Evolutionary conservation across 2,329 filamentous ascomycete species (phyloP), one percentile per base, ranked within the genome.

Genomic region (Ophiostoma angusticollis): DNA sequence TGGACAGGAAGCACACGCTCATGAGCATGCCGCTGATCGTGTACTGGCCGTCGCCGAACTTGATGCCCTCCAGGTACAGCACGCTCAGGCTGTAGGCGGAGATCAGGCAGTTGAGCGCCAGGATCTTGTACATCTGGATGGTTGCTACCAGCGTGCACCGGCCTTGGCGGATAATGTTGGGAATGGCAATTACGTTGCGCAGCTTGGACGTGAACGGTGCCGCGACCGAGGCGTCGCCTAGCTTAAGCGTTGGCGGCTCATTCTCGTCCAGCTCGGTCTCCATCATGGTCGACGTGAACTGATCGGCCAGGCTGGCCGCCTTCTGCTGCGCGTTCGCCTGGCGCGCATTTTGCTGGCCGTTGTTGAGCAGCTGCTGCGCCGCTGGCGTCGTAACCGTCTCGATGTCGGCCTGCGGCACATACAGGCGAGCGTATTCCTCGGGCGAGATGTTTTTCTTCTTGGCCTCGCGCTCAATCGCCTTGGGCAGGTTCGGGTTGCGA

Each of bases 51-150:
- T 98, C 91, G 41, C 91, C 87, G 56, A 98, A 98, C 66, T 98
- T 98, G 70, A 98, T 98, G 47, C 91, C 91, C 53, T 96, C 89
- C 1, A 98, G 74, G 55, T 98, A 98, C 42, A 98, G 70, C 14
- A 98, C 91, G 58, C 84, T 93, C 56, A 98, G 64, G 60, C 85
- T 94, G 74, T 98, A 98, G 27, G 91, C 91, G 51, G 84, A 94
- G 57, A 98, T 98, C 51, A 98, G 69, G 58, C 91, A 98, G 68
- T 98, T 98, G 43, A 98, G 68, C 7, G 91, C 91, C 37, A 98
- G 74, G 52, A 98, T 98, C 72, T 95, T 98, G 77, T 98, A 98
- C 89, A 98, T 98, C 67, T 98, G 91, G 48, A 98, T 96, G 0
- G 91, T 98, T 23, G 91, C 91, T 39, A 98, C 91, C 16, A 98